Percentiles rank a stretch among this genome's conserved stretches.
Evolutionary conservation across 768 basidiomycete species (phyloP).

Genomic region (Rhizopogon sp.): DNA sequence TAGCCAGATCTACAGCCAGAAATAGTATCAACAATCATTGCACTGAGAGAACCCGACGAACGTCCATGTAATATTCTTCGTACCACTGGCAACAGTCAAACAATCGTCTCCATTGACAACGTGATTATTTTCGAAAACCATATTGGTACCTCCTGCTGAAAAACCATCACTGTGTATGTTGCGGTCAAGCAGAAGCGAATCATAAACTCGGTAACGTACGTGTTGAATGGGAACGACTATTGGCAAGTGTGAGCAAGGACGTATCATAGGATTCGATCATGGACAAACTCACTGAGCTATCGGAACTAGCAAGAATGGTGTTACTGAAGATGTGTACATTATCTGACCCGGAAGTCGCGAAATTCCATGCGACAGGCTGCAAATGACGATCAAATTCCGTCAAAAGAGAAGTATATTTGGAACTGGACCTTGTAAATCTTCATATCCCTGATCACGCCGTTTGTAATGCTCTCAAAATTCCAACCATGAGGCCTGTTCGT

Average conservation of each 20-base stretch:
- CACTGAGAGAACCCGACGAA: constrained; percentile 8
- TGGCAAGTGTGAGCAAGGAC: neutral
- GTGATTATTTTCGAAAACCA: constrained; percentile 55
- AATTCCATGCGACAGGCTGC: constrained; percentile 57
- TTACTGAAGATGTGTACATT: constrained; percentile 53
- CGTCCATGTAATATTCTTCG: constrained; percentile 50
- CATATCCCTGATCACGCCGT: constrained; percentile 52
- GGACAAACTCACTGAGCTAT: constrained; percentile 19
- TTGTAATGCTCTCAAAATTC: constrained; percentile 47
- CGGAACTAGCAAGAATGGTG: constrained; percentile 47
- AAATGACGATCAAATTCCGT: neutral
- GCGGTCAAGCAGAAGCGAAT: neutral
- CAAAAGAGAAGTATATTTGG: neutral
- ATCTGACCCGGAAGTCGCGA: constrained; percentile 43
- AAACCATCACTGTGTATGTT: constrained; percentile 30
- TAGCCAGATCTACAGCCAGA: constrained; percentile 35
- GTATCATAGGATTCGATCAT: neutral
- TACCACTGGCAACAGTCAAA: constrained; percentile 51
- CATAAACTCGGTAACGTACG: constrained; percentile 31
- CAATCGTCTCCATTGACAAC: constrained; percentile 62
- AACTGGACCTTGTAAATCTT: constrained; percentile 46
- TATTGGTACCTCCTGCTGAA: constrained; percentile 50
- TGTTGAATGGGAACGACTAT: constrained; percentile 58
- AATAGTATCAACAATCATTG: neutral
- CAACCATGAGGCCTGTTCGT: constrained; percentile 52